Evolutionary conservation across 1,284 basidiomycete genomes (phyloP).

Genomic region (Irpex lacteus): DNA sequence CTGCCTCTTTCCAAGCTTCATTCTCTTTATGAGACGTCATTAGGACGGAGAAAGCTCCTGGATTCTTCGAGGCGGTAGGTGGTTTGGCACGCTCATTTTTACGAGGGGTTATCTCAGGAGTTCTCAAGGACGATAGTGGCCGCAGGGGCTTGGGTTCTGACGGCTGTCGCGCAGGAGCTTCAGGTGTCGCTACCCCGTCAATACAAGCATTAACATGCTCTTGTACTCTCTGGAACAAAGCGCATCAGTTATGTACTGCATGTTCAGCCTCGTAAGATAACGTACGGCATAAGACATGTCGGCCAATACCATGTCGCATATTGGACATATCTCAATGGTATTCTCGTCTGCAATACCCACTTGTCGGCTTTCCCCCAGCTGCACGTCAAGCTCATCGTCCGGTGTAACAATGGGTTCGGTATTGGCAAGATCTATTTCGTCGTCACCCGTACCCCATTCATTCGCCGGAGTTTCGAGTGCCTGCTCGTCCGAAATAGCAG

Average conservation of each 20-base stretch:
- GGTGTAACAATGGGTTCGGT: constrained; percentile 23
- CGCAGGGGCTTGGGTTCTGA: constrained; percentile 8
- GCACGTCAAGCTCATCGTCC: constrained; percentile 20
- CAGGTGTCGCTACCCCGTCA: constrained; percentile 27
- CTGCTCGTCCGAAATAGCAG: background rate
- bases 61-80: background rate
- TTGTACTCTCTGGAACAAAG: constrained; percentile 37
- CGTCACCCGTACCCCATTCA: constrained; percentile 63
- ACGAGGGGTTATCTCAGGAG: constrained; percentile 9
- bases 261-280: background rate
- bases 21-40: constrained; percentile 83
- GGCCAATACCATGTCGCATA: constrained; percentile 34
- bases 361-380: constrained; percentile 17
- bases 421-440: constrained; percentile 42
- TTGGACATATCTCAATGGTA: constrained; percentile 30
- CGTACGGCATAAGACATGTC: constrained; percentile 31
- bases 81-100: background rate
- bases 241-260: constrained; percentile 3
- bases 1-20: constrained; percentile 82
- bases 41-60: constrained; percentile 70
- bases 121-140: constrained; percentile 16
- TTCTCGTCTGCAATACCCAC: constrained; percentile 3
- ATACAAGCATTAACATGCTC: constrained; percentile 51
- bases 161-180: background rate
- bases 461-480: constrained; percentile 26